phyloP scores from a whole-genome alignment of 1,139 yeast species.

The Kluyveromyces sp. region DNA sequence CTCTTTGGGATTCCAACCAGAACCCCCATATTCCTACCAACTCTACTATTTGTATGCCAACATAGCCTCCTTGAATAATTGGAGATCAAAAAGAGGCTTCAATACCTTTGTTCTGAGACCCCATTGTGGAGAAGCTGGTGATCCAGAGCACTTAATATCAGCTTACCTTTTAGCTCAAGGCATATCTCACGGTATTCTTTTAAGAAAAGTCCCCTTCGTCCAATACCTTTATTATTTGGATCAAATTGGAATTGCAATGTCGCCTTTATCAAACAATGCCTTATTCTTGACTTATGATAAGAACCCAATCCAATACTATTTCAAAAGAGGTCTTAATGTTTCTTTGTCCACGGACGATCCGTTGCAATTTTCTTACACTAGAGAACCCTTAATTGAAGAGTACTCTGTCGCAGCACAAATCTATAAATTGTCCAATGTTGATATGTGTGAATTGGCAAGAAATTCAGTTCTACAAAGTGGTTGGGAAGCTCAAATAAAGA shows the following conservation, averaged over 20 bases:
- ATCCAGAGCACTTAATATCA: constrained; percentile 89
- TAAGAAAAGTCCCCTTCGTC: constrained; percentile 88
- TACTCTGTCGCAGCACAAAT: constrained; percentile 97
- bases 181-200: constrained; percentile 88
- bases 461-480: constrained; percentile 89
- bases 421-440: constrained; percentile 86
- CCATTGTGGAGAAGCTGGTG: constrained; percentile 99
- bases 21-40: constrained; percentile 97
- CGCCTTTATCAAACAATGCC: constrained; percentile 94
- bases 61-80: constrained; percentile 73
- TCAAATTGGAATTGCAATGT: constrained; percentile 98
- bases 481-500: constrained; percentile 75
- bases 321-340: constrained; percentile 87
- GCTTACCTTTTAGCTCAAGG: constrained; percentile 88
- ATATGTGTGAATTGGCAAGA: constrained; percentile 86
- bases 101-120: constrained; percentile 92
- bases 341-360: constrained; percentile 92
- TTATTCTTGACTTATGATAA: constrained; percentile 91
- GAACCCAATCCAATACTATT: constrained; percentile 83
- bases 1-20: constrained; percentile 63
- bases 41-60: constrained; percentile 83
- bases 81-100: constrained; percentile 65
- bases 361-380: constrained; percentile 88
- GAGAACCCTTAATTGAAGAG: constrained; percentile 96
- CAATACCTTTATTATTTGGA: constrained; percentile 90